Conservation (phyloP, 2,329 filamentous ascomycete species). For the Alternaria rosae region DNA sequence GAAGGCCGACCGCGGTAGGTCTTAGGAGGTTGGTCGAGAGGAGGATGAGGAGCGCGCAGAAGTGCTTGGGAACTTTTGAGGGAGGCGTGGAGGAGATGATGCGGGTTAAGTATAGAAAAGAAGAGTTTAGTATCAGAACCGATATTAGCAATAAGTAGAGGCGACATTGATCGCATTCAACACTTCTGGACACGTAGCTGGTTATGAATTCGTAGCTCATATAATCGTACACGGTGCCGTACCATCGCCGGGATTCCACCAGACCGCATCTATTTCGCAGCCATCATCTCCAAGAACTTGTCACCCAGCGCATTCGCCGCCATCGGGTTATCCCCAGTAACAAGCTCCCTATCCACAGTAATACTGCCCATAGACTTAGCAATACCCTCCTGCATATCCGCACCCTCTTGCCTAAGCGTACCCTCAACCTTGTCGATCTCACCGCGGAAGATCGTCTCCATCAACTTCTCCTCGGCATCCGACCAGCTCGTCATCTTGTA, state of each 20-base stretch:
- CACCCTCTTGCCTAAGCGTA: constrained; percentile 50
- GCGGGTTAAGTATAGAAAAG: not conserved
- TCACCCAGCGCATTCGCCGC: constrained; percentile 42
- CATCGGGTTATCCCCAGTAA: constrained; percentile 45
- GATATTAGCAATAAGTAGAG: not conserved
- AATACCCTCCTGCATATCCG: constrained; percentile 54
- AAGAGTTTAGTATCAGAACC: not conserved
- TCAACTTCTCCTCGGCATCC: constrained; percentile 56
- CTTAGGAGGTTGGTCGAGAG: not conserved
- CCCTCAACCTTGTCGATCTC: constrained; percentile 55
- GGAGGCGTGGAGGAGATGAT: not conserved
- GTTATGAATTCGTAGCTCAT: not conserved
- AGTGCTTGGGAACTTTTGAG: not conserved
- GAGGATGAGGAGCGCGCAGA: not conserved
- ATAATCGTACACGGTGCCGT: not conserved
- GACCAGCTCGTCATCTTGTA: constrained; percentile 57
- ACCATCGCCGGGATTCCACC: not conserved
- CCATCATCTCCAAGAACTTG: constrained; percentile 46
- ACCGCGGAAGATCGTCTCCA: constrained; percentile 54
- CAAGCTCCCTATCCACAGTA: constrained; percentile 53
- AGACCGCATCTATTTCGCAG: not conserved
- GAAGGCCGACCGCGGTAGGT: not conserved
- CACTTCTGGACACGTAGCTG: not conserved
- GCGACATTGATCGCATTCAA: not conserved
- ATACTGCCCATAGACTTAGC: constrained; percentile 52